Conservation (phyloP, 1,139 yeast species). For the Blastobotrys elegans region DNA sequence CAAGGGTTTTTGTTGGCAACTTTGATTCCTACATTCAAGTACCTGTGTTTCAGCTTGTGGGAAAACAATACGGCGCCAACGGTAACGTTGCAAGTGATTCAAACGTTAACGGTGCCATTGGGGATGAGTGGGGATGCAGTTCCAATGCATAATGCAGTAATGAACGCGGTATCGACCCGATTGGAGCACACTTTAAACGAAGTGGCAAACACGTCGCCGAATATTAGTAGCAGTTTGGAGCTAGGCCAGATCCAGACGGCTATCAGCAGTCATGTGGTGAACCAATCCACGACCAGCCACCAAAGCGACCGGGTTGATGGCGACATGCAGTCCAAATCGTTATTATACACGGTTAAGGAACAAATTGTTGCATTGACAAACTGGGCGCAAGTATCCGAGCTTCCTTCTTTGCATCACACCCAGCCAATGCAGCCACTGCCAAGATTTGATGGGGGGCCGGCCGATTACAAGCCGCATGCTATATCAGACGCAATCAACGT, state of each 20-base stretch:
- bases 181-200: conserved; percentile 9
- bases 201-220: conserved; percentile 1
- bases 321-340: neutral
- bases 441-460: conserved; percentile 27
- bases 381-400: conserved; percentile 26
- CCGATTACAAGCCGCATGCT: conserved; percentile 43
- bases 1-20: conserved; percentile 54
- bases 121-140: conserved; percentile 38
- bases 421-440: neutral
- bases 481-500: conserved; percentile 44
- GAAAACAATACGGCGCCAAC: conserved; percentile 27
- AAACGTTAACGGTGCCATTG: conserved; percentile 32
- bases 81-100: conserved; percentile 33
- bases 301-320: neutral
- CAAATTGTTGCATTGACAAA: conserved; percentile 23
- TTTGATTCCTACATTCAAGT: conserved; percentile 40
- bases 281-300: neutral
- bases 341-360: conserved; percentile 20
- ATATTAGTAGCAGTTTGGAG: neutral
- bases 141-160: conserved; percentile 10
- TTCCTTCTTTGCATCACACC: conserved; percentile 2
- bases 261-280: neutral
- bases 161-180: conserved; percentile 3
- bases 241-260: conserved; percentile 2
- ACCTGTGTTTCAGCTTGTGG: conserved; percentile 40